These are phyloP conservation scores for Pichia paraexigua DNA, from an alignment of 805 yeast species.

Conservation along the genomic window DNA sequence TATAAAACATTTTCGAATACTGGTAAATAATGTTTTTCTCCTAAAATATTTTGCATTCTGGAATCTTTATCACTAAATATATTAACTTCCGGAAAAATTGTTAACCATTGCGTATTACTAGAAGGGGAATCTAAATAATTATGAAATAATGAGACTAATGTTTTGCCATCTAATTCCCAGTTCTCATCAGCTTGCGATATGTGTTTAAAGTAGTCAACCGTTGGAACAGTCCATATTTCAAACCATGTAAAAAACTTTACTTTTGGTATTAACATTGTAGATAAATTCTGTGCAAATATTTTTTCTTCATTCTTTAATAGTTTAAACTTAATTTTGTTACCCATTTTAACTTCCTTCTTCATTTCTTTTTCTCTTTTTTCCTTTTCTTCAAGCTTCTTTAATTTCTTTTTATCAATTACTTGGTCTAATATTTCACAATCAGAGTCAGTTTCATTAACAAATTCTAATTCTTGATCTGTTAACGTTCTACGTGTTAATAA, in stretches of 20 bases:
- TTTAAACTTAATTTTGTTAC: background rate
- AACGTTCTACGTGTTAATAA: constrained; percentile 29
- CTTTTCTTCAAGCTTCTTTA: background rate
- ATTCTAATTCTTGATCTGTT: background rate
- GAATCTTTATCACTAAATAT: constrained; percentile 45
- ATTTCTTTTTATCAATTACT: background rate
- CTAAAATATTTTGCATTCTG: constrained; percentile 44
- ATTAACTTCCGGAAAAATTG: constrained; percentile 81
- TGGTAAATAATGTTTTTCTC: constrained; percentile 55
- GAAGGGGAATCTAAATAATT: constrained; percentile 22
- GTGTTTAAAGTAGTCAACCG: constrained; percentile 36
- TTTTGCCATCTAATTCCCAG: constrained; percentile 44
- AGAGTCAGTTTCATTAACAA: background rate
- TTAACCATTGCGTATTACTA: constrained; percentile 46
- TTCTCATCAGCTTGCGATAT: constrained; percentile 60
- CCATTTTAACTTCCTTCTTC: background rate
- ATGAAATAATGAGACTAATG: constrained; percentile 28
- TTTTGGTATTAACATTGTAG: constrained; percentile 30
- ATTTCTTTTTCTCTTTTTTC: background rate
- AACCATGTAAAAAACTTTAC: constrained; percentile 70
- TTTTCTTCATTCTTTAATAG: constrained; percentile 2
- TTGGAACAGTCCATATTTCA: constrained; percentile 53
- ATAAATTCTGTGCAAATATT: constrained; percentile 22
- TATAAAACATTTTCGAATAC: constrained; percentile 54
- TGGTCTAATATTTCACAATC: constrained; percentile 1